Base-by-base conservation (phyloP, 768 basidiomycete genomes). In the Serendipita sp. region DNA sequence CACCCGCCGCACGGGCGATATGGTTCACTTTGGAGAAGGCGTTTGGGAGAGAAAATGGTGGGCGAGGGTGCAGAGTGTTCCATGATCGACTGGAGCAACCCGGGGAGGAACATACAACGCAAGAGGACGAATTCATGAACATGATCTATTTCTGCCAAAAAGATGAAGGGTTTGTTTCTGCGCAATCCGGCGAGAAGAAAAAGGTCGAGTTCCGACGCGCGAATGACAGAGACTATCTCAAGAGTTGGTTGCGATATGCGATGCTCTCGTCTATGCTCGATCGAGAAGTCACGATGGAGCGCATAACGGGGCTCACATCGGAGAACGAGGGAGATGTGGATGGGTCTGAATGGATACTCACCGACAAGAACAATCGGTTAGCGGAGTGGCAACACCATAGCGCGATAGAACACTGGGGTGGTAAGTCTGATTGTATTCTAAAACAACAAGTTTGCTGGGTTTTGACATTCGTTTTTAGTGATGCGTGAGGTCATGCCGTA, bases 401-500 rank as follows among this genome's bases (percentile, higher is more conserved):
- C 66, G 82, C 83, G 1, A 65, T 82, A 48, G 78, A 82, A 44
- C 90, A 91, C 68, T 96, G 92, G 92, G 77, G 77, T 64, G 70
- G 87, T 87, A 69, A 66, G 84, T 77, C 66, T 50, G 62, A 41
- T 50, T 42, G n/a, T 24, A 43, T 56, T 64, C 30, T 26, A 13
- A 60, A 2, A 56, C 41, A 26, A 58, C 13, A 43, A 26, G 14
- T 13, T 42, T 63, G 31, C 24, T 43, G 56, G 42, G 53, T 16
- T 41, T 45, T 13, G 20, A 5, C 34, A n/a, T n/a, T n/a, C n/a
- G n/a, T n/a, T 38, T 38, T 1, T 63, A 86, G 85, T 90, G 34
- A 93, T 94, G 89, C 80, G 88, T 63, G 73, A 82, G 33, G 79
- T 88, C n/a, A 68, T 92, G 66, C 81, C 85, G 0, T 80, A 86